Conservation (phyloP, 1,139 yeast species). For the Protomyces macrosporus region DNA sequence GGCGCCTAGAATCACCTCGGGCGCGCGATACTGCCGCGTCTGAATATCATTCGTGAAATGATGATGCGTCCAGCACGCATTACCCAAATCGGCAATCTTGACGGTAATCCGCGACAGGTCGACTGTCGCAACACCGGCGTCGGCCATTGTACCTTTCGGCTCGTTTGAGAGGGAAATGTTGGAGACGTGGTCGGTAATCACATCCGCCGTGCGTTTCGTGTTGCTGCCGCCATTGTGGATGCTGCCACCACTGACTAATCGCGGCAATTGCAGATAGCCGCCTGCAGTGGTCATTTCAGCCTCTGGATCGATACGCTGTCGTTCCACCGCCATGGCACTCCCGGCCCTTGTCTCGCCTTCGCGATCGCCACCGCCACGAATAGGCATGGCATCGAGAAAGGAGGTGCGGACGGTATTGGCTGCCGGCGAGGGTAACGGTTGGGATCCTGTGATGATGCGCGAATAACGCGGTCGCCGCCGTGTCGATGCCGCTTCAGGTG, state of each 20-base stretch:
- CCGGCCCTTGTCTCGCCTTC: constrained; percentile 23
- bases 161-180: constrained; percentile 5
- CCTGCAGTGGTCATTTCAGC: background rate
- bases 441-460: constrained; percentile 77
- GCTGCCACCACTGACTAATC: background rate
- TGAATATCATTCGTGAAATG: constrained; percentile 83
- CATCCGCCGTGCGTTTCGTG: constrained; percentile 18
- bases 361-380: background rate
- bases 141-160: background rate
- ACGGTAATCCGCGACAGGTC: constrained; percentile 42
- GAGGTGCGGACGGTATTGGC: background rate
- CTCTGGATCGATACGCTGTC: constrained; percentile 8
- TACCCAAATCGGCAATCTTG: constrained; percentile 80
- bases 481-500: constrained; percentile 29
- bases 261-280: background rate
- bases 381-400: background rate
- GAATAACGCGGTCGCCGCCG: constrained; percentile 59
- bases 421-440: constrained; percentile 62
- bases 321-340: constrained; percentile 17
- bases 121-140: background rate
- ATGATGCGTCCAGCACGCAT: constrained; percentile 67
- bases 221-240: background rate
- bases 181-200: constrained; percentile 9
- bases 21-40: constrained; percentile 79
- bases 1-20: constrained; percentile 65